These are phyloP conservation scores for Pyricularia pennisetigena DNA, from an alignment of 2,329 filamentous ascomycete species.

Conservation along the genomic window DNA sequence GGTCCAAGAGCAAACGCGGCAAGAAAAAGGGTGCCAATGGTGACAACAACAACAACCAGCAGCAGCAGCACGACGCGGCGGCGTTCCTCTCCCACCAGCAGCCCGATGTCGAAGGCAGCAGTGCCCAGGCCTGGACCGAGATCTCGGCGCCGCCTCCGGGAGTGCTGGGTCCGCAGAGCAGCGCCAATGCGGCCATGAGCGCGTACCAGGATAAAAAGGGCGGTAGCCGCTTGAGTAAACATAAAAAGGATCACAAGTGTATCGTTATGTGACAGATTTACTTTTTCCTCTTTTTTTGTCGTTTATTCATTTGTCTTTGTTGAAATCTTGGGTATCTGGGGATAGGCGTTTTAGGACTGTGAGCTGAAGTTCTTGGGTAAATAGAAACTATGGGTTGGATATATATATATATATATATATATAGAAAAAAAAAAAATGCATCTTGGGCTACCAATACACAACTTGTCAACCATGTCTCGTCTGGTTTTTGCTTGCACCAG, in stretches of 20 bases:
- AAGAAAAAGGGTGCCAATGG: slow-evolving; percentile 8
- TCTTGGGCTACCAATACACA: not conserved
- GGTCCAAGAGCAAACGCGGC: slow-evolving; percentile 25
- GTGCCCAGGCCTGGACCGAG: slow-evolving; percentile 36
- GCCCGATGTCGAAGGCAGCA: slow-evolving; percentile 5
- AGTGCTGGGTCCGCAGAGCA: not conserved
- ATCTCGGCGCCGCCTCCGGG: slow-evolving; percentile 17
- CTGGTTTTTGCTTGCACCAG: not conserved
- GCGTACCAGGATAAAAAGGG: slow-evolving; percentile 3
- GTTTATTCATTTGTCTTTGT: not conserved
- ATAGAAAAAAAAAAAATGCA: not conserved
- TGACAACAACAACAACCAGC: no score
- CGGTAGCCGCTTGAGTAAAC: slow-evolving; percentile 4
- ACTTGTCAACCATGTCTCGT: not conserved
- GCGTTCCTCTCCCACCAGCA: not conserved
- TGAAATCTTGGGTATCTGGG: not conserved
- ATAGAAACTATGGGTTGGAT: not conserved
- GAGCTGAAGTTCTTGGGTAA: not conserved
- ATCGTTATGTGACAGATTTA: slow-evolving; percentile 9
- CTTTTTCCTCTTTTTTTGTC: not conserved
- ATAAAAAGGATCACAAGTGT: slow-evolving; percentile 10
- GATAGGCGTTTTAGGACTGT: not conserved
- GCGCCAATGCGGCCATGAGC: not conserved
- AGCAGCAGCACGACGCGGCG: slow-evolving; percentile 11
- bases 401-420: no score